phyloP scores from a whole-genome alignment of 305 asterid species.

The Fraxinus angustifolia region DNA sequence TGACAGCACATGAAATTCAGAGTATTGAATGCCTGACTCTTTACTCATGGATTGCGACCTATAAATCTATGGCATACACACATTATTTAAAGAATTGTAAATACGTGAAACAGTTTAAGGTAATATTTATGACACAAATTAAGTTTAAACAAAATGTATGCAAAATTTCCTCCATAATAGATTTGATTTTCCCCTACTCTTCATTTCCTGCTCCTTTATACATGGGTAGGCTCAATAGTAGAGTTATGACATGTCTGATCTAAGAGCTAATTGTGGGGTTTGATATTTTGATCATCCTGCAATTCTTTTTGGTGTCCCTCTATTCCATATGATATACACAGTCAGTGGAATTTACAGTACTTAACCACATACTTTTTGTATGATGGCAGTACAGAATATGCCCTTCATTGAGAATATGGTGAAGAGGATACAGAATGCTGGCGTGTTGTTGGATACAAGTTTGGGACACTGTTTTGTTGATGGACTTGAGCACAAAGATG shows the following conservation, averaged over 20 bases:
- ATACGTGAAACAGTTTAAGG: background rate
- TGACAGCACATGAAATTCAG: background rate
- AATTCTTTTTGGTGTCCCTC: slow-evolving; percentile 12
- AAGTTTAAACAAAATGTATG: background rate
- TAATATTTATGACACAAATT: background rate
- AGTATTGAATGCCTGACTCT: background rate
- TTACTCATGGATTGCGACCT: background rate
- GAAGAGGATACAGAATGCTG: slow-evolving; percentile 85
- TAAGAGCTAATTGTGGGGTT: slow-evolving; percentile 11
- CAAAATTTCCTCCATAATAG: background rate
- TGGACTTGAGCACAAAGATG: slow-evolving; percentile 89
- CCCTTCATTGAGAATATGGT: slow-evolving; percentile 95
- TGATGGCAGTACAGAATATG: slow-evolving; percentile 77
- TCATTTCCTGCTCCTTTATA: background rate
- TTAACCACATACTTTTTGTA: slow-evolving; percentile 31
- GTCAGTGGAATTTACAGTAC: slow-evolving; percentile 25
- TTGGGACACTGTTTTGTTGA: slow-evolving; percentile 81
- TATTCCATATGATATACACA: background rate
- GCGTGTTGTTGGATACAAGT: slow-evolving; percentile 71
- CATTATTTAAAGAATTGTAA: background rate
- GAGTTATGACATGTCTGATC: background rate
- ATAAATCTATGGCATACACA: background rate
- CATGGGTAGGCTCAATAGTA: slow-evolving; percentile 8
- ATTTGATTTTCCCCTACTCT: background rate
- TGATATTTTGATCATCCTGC: slow-evolving; percentile 1